Base-by-base conservation (phyloP, 2,329 filamentous ascomycete genomes). In the Hortaea werneckii region DNA sequence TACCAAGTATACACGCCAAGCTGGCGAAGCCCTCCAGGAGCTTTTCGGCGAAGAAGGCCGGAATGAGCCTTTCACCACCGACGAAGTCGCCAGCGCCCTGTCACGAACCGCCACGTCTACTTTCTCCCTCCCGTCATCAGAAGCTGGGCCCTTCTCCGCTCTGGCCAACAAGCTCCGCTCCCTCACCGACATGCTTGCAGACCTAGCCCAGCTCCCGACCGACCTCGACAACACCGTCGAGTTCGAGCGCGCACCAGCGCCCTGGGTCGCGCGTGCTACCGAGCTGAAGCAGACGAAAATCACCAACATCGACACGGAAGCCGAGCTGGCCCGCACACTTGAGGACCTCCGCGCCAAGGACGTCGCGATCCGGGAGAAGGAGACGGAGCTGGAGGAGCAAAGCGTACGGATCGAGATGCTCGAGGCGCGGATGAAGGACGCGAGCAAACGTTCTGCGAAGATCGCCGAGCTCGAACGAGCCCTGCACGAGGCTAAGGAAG, bases 361-460 rank as follows among this genome's bases (percentile, higher is more conserved):
- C 3, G 61, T 67, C 12, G 63, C 70, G 47, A 62, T 76, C 35
- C 66, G 63, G 46, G 58, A 66, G 46, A 66, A 67, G 37, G 87
- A 95, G 54, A 85, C 89, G 62, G 82, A 83, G 32, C 78, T 94
- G 43, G 88, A 94, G 64, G 90, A 94, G 48, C 77, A 86, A 26
- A 78, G 83, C n/a, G 83, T 95, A 54, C 89, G 92, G 65, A 94
- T 95, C 55, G 90, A 95, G 66, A 86, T 92, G 37, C 79, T 96
- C 34, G 86, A 94, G 64, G 85, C 86, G 6, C 77, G 87, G 47
- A 89, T 92, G 82, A 80, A 82, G 47, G 88, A 94, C 59, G 85
- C 86, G 5, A 80, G 81, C 53, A 80, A 84, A 61, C 89, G 90
- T 66, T 79, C 85, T 10, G 78, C 80, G 42, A 76, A 75, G 43